Evolutionary conservation across 441 rosid genomes (phyloP), one percentile per base, ranked within the genome.

Genomic region (Pelargonium citronellum): DNA sequence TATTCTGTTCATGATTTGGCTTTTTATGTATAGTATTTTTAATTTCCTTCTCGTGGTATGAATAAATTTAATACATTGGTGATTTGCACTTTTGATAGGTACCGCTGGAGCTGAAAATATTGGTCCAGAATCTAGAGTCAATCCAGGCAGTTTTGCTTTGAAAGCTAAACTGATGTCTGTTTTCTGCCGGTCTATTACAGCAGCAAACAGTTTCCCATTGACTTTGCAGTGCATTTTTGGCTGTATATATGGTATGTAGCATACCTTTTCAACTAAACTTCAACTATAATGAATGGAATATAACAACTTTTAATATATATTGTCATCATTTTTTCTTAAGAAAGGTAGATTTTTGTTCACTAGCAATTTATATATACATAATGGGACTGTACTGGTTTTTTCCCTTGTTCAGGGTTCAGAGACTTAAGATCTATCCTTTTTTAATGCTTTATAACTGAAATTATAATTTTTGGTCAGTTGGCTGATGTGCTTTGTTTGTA

Each of bases 181-280:
- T 44, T 91, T 91, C 78, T 91, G 94, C 69, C 90, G 89, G 72
- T 91, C 99, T 67, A 84, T 91, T 63, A 77, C 89, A 34, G 96
- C 99, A 1, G 96, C 99, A 72, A 91, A 89, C 80, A 91, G 88
- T 79, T 94, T 94, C 73, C 99, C 99, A 49, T 86, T 85, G 69
- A 89, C 99, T 67, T 83, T 94, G 86, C 99, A 91, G 79, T 90
- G 97, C 83, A 94, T 91, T 72, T 94, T 94, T 83, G 91, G 92
- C 62, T 91, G 97, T 84, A 94, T 91, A 77, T 89, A 80, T 80
- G 97, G 99, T 90, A 94, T 62, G 78, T 51, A 39, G 37, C 24
- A 34, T 7, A 22, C 64, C 64, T 61, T 24, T 24, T 22, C 64
- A 61, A 61, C 11, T 0, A 10, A 20, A 61, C 37, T 8, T 61